These are phyloP conservation scores for Asterionellopsis glacialis DNA, from an alignment of 108 stramenopile species.

Conservation along the genomic window DNA sequence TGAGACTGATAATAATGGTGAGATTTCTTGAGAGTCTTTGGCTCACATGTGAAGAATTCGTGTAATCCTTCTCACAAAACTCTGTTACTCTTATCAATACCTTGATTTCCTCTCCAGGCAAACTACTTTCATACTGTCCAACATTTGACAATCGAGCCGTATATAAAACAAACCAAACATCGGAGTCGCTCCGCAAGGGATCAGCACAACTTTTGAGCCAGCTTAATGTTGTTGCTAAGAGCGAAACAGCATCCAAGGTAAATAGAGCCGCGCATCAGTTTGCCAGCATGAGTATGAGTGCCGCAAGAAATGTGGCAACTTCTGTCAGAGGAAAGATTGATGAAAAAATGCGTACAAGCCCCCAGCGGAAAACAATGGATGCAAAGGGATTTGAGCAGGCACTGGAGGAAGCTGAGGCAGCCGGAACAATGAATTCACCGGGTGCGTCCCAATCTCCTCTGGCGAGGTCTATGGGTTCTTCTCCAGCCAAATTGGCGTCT, in stretches of 20 bases:
- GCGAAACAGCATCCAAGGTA: constrained; percentile 58
- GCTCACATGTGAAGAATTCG: too few relatives aligned
- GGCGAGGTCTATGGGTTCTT: too few relatives aligned
- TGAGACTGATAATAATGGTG: constrained; percentile 75
- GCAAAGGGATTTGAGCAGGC: constrained; percentile 31
- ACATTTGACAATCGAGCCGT: constrained; percentile 86
- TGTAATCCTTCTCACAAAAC: too few relatives aligned
- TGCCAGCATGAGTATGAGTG: constrained; percentile 30
- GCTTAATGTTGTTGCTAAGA: constrained; percentile 48
- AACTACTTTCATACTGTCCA: constrained; percentile 78
- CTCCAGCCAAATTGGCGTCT: too few relatives aligned
- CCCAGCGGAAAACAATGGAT: constrained; percentile 13
- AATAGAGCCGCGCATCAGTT: constrained; percentile 40
- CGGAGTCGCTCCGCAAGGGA: constrained; percentile 65
- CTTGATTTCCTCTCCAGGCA: constrained; percentile 13
- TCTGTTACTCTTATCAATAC: too few relatives aligned
- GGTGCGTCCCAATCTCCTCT: too few relatives aligned
- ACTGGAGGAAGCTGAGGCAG: constrained; percentile 24
- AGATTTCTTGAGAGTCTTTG: too few relatives aligned
- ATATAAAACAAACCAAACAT: constrained; percentile 66
- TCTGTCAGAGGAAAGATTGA: constrained; percentile 38
- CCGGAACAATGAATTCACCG: constrained; percentile 7
- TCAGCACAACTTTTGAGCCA: constrained; percentile 42
- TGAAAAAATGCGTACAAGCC: constrained; percentile 26
- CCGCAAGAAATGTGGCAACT: constrained; percentile 28